Conservation (phyloP, 2,329 filamentous ascomycete species). For the Blumeria graminis region DNA sequence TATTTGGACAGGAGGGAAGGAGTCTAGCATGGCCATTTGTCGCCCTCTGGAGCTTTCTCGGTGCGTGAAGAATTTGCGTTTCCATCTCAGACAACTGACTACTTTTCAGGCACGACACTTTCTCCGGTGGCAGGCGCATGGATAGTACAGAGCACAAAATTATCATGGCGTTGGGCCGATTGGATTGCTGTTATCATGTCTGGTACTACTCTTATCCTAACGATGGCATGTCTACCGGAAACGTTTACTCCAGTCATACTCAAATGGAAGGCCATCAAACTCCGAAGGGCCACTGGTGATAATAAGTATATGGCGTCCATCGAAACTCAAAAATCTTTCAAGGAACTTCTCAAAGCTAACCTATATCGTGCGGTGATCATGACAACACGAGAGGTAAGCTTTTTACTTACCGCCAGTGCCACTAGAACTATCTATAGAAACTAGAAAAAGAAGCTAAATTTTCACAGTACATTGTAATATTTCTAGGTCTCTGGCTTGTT, state of each 20-base stretch:
- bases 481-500: constrained; percentile 6
- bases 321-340: constrained; percentile 3
- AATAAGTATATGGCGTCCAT: constrained; percentile 6
- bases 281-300: constrained; percentile 13
- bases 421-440: neutral
- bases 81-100: neutral
- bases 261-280: constrained; percentile 20
- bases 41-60: neutral
- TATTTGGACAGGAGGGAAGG: constrained; percentile 24
- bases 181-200: constrained; percentile 28
- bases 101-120: constrained; percentile 12
- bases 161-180: constrained; percentile 30
- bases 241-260: constrained; percentile 25
- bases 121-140: constrained; percentile 19
- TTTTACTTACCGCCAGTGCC: no score
- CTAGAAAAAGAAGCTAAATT: neutral
- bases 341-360: neutral
- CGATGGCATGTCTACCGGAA: constrained; percentile 23
- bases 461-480: constrained; percentile 5
- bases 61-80: neutral
- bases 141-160: constrained; percentile 22
- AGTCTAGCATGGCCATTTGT: neutral
- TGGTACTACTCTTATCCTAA: constrained; percentile 18
- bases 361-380: constrained; percentile 6
- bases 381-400: constrained; percentile 1